Conservation (phyloP, 2,329 filamentous ascomycete genomes). For the Didymella exigua region DNA sequence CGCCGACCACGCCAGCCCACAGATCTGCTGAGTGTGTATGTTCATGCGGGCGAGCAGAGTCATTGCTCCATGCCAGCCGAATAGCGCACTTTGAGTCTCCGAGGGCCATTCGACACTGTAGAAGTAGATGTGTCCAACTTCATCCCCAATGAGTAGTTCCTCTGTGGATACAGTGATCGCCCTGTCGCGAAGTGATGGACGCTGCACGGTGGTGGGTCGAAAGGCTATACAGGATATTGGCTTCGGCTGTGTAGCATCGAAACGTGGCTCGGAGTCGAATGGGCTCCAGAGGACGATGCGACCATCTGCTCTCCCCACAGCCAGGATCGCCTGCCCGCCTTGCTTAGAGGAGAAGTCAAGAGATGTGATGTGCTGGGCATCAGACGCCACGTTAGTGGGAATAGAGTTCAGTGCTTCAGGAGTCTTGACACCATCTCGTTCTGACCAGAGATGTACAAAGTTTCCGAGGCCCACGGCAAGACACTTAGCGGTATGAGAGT, state of each 20-base stretch:
- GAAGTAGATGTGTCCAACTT: slow-evolving; percentile 80
- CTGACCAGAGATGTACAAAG: slow-evolving; percentile 87
- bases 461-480: slow-evolving; percentile 83
- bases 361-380: slow-evolving; percentile 69
- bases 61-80: slow-evolving; percentile 78
- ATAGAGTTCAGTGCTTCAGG: slow-evolving; percentile 61
- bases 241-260: slow-evolving; percentile 73
- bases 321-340: slow-evolving; percentile 80
- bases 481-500: slow-evolving; percentile 73
- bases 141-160: slow-evolving; percentile 85
- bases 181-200: slow-evolving; percentile 57
- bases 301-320: slow-evolving; percentile 80
- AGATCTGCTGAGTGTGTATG: slow-evolving; percentile 87
- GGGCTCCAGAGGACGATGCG: slow-evolving; percentile 79
- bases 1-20: slow-evolving; percentile 85
- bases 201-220: slow-evolving; percentile 66
- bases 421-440: slow-evolving; percentile 68
- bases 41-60: slow-evolving; percentile 76
- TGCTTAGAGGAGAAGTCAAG: slow-evolving; percentile 84
- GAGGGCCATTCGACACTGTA: slow-evolving; percentile 85
- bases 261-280: slow-evolving; percentile 71
- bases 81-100: slow-evolving; percentile 65
- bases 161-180: slow-evolving; percentile 69
- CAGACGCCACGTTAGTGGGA: slow-evolving; percentile 40
- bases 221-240: slow-evolving; percentile 82